These are phyloP conservation scores for Penicillium macrosclerotiorum DNA, from an alignment of 495 filamentous ascomycete genomes.

Conservation along the genomic window DNA sequence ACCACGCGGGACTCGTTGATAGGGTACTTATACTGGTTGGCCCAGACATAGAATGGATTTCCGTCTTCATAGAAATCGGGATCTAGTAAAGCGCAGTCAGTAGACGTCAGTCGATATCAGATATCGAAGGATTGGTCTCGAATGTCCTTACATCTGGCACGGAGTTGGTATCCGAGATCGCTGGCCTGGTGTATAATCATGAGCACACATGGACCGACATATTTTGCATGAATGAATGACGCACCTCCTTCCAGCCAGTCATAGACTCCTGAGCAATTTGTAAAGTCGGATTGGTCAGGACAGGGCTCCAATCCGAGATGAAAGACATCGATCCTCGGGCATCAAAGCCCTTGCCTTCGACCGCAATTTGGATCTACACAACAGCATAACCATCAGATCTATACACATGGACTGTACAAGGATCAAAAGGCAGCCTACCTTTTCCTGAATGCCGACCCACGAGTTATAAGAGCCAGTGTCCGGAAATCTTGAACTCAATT, in stretches of 20 bases:
- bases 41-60: constrained; percentile 54
- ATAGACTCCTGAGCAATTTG: constrained; percentile 51
- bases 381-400: not conserved
- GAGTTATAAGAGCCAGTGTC: constrained; percentile 52
- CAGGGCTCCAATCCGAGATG: constrained; percentile 51
- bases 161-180: constrained; percentile 20
- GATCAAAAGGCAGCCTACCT: too few species aligned
- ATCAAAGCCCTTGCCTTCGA: constrained; percentile 31
- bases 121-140: not conserved
- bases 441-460: constrained; percentile 46
- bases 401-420: not conserved
- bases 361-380: constrained; percentile 37
- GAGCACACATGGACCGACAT: constrained; percentile 1
- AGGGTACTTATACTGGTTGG: constrained; percentile 54
- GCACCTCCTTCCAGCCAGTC: constrained; percentile 54
- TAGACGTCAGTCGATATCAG: too few species aligned
- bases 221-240: constrained; percentile 22
- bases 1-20: constrained; percentile 36
- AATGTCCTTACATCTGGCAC: constrained; percentile 21
- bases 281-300: constrained; percentile 42
- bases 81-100: constrained; percentile 24
- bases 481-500: constrained; percentile 24
- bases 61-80: constrained; percentile 55
- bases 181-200: constrained; percentile 17
- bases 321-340: constrained; percentile 44